Evolutionary conservation across 139 green algal species (phyloP).

Genomic region (Coelastrella sp.): DNA sequence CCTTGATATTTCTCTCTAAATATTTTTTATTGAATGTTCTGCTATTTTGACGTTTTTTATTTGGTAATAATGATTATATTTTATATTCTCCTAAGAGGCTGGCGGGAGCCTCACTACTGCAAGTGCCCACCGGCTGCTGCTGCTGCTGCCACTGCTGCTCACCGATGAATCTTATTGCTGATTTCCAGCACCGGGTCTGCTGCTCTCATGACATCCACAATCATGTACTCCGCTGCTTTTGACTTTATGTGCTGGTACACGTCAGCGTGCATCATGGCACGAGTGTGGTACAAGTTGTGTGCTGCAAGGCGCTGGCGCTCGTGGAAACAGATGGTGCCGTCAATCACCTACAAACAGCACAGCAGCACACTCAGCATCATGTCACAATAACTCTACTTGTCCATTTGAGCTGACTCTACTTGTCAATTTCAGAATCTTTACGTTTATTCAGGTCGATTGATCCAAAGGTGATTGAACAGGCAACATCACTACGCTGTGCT

Average conservation of each 20-base stretch:
- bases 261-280: slow-evolving; percentile 47
- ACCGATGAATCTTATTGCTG: background rate
- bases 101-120: too few species aligned
- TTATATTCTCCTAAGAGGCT: too few species aligned
- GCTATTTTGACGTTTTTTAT: too few species aligned
- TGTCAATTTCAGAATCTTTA: too few species aligned
- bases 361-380: background rate
- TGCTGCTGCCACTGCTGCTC: background rate
- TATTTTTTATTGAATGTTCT: too few species aligned
- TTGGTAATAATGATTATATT: too few species aligned
- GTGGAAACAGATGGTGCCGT: slow-evolving; percentile 24
- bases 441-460: too few species aligned
- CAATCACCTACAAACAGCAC: background rate
- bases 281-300: slow-evolving; percentile 43
- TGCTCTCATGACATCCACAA: slow-evolving; percentile 64
- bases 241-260: slow-evolving; percentile 62
- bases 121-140: background rate
- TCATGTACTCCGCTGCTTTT: slow-evolving; percentile 74
- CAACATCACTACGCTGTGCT: too few species aligned
- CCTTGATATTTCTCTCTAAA: too few species aligned
- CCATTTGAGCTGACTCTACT: too few species aligned
- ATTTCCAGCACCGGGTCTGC: slow-evolving; percentile 60
- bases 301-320: background rate
- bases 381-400: too few species aligned
- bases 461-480: too few species aligned